phyloP scores from a whole-genome alignment of 345 rosid genomes.

The Erucastrum elatum region DNA sequence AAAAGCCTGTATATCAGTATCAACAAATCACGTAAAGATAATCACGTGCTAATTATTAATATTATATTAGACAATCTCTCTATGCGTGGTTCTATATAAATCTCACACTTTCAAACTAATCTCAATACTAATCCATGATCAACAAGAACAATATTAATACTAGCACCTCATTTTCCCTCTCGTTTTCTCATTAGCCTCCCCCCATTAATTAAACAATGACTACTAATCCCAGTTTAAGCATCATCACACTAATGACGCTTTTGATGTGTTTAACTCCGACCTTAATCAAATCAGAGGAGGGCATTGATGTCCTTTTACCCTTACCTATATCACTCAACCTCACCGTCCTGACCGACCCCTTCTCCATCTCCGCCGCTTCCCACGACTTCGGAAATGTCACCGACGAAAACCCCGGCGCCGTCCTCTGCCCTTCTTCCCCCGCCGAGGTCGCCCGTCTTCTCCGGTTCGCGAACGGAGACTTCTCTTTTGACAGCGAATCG shows the following conservation, averaged over 20 bases:
- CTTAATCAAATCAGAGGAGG: conserved; percentile 25
- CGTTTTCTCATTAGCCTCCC: not conserved
- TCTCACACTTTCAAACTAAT: conserved; percentile 9
- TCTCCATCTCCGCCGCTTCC: conserved; percentile 50
- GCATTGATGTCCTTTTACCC: conserved; percentile 35
- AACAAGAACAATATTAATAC: conserved; percentile 18
- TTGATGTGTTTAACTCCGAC: not conserved
- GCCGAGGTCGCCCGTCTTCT: conserved; percentile 54
- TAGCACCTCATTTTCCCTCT: not conserved
- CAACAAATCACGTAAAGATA: conserved; percentile 35
- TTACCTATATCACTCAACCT: conserved; percentile 40
- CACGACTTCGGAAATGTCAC: conserved; percentile 67
- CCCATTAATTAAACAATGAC: conserved; percentile 19
- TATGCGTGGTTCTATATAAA: not conserved
- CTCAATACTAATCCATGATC: conserved; percentile 24
- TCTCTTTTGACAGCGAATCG: conserved; percentile 2
- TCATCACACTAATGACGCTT: conserved; percentile 24
- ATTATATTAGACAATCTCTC: conserved; percentile 1
- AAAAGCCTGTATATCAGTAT: conserved; percentile 21
- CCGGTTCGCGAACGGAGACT: conserved; percentile 39
- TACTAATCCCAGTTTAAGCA: conserved; percentile 19
- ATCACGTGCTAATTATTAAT: conserved; percentile 20
- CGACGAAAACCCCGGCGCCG: conserved; percentile 53
- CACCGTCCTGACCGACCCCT: conserved; percentile 48
- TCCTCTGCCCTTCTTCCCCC: conserved; percentile 60